Evolutionary conservation across 495 filamentous ascomycete genomes (phyloP).

Genomic region (Cryomyces antarcticus): DNA sequence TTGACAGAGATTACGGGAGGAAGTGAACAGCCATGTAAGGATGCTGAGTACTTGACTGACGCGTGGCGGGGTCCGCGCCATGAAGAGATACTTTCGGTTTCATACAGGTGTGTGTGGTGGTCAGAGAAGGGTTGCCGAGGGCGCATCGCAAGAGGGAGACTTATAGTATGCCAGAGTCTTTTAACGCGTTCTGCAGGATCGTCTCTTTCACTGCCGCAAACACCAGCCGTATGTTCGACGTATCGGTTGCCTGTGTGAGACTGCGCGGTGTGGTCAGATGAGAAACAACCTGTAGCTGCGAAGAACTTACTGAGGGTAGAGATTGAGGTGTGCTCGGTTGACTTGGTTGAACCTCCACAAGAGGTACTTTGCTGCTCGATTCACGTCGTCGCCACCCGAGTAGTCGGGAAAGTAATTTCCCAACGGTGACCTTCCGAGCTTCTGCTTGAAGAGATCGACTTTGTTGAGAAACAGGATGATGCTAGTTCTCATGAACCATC

Average conservation of each 20-base stretch:
- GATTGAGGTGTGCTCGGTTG: slow-evolving; percentile 83
- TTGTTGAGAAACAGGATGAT: slow-evolving; percentile 98
- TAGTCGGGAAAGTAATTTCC: slow-evolving; percentile 96
- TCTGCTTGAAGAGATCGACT: slow-evolving; percentile 91
- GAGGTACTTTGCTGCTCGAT: slow-evolving; percentile 91
- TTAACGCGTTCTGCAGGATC: slow-evolving; percentile 91
- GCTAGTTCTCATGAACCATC: slow-evolving; percentile 97
- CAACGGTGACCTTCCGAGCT: slow-evolving; percentile 71
- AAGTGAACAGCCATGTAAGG: too few relatives aligned
- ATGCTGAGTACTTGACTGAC: too few relatives aligned
- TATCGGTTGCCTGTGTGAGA: slow-evolving; percentile 95
- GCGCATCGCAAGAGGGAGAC: background rate
- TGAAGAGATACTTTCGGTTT: too few relatives aligned
- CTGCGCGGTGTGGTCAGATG: slow-evolving; percentile 23
- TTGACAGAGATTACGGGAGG: too few relatives aligned
- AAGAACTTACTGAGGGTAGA: slow-evolving; percentile 81
- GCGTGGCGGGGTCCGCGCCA: too few relatives aligned
- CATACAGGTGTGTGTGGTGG: too few relatives aligned
- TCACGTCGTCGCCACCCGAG: slow-evolving; percentile 90
- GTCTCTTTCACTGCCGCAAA: slow-evolving; percentile 98
- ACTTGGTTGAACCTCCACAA: slow-evolving; percentile 98
- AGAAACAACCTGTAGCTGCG: background rate
- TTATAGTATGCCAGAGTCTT: slow-evolving; percentile 93
- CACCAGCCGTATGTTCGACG: slow-evolving; percentile 90
- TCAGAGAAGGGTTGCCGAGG: too few relatives aligned